Base-by-base conservation (phyloP, 2,329 filamentous ascomycete genomes). In the Colletotrichum brevisporum region DNA sequence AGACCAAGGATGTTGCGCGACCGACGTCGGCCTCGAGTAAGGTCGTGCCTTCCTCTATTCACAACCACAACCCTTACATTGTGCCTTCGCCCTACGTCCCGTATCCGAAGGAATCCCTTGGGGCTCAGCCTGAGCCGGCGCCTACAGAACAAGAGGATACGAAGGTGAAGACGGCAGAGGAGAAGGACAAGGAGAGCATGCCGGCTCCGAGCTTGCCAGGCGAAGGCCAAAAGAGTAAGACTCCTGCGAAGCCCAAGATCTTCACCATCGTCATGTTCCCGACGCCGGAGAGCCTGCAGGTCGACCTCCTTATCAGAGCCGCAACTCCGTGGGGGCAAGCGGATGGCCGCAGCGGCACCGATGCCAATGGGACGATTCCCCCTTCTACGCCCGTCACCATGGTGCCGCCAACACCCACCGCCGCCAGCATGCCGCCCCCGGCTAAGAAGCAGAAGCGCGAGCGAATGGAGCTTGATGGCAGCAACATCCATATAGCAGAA, bases 11-110 rank as follows among this genome's bases (percentile, higher is more conserved):
- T 73, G 85, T 84, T 74, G 82, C 83, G 65, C 86, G 83, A 57
- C 84, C 83, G 83, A 74, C 77, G 6, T 84, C 89, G 1, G 83
- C 87, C 21, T 88, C 88, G 43, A 90, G 86, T 72, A 91, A 91
- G 62, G 88, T 88, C 47, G 83, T 86, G 4, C 90, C 91, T 12
- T 95, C 93, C 71, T 98, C 95, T 0, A 91, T 99, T 52, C 95
- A 99, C 79, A 97, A 97, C 78, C 93, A 95, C 78, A 97, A 94
- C 76, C 90, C 91, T 70, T 96, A 94, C 75, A 86, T 98, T 55
- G 98, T 95, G 0, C 96, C 95, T 0, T 98, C 96, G 0, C 90
- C 95, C 0, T 94, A 92, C 77, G 92, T 89, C 0, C 91, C 94
- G 0, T 97, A 91, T 76, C 94, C 91, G 51, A 88, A 86, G 71